Evolutionary conservation across 2,329 filamentous ascomycete species (phyloP).

Genomic region (Fusarium zealandicum): DNA sequence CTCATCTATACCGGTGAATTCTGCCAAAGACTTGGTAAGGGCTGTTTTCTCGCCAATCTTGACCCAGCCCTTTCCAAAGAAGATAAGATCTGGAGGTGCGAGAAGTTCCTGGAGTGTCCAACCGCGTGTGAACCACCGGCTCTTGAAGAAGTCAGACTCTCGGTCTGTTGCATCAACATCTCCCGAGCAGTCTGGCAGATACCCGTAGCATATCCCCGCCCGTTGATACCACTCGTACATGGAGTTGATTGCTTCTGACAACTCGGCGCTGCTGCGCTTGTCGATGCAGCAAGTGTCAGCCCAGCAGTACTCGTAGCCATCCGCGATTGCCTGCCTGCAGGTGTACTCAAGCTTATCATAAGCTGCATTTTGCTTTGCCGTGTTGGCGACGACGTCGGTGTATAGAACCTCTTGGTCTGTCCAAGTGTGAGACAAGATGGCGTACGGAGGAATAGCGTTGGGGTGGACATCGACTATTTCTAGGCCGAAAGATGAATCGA

Average conservation of each 20-base stretch:
- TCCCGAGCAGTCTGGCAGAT: slow-evolving; percentile 25
- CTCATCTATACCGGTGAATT: background rate
- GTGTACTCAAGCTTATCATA: slow-evolving; percentile 17
- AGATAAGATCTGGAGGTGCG: slow-evolving; percentile 2
- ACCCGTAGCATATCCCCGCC: slow-evolving; percentile 33
- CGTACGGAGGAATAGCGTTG: slow-evolving; percentile 12
- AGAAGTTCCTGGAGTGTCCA: slow-evolving; percentile 7
- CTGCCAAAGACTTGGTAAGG: background rate
- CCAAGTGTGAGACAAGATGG: slow-evolving; percentile 43
- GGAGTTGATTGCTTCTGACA: no score
- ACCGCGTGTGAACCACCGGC: slow-evolving; percentile 29
- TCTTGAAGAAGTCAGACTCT: slow-evolving; percentile 11
- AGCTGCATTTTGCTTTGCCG: background rate
- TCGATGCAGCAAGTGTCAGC: slow-evolving; percentile 39
- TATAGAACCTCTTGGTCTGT: slow-evolving; percentile 35
- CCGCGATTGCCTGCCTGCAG: background rate
- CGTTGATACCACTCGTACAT: slow-evolving; percentile 30
- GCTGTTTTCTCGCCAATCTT: slow-evolving; percentile 1
- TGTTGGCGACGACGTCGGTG: background rate
- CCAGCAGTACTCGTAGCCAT: slow-evolving; percentile 31
- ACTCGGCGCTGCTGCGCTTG: slow-evolving; percentile 33
- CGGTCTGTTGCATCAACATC: background rate
- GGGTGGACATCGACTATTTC: slow-evolving; percentile 4
- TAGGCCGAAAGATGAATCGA: background rate
- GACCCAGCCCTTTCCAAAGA: slow-evolving; percentile 7